Percentiles rank a stretch among this genome's conserved stretches.
Conservation (phyloP, 2,329 filamentous ascomycete species). For the Trichoderma polysporum region DNA sequence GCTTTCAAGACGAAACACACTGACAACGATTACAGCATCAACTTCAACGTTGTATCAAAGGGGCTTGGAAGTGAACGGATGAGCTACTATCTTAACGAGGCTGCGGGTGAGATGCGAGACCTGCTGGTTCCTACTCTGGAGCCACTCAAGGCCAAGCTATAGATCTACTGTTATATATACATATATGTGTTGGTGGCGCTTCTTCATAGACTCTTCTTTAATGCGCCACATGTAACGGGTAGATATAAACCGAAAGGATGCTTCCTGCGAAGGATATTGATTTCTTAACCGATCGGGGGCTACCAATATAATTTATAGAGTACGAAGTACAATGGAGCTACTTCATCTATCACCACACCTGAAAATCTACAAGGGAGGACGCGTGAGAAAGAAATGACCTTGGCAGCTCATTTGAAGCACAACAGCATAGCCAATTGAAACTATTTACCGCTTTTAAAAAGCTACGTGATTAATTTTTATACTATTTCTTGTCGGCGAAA, state of each 20-base stretch:
- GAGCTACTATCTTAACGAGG: constrained; percentile 95
- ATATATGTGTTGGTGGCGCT: background rate
- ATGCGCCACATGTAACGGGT: background rate
- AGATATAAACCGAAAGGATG: background rate
- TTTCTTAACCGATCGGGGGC: background rate
- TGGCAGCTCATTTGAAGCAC: too few species aligned
- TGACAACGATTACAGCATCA: constrained; percentile 59
- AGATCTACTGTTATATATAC: constrained; percentile 34
- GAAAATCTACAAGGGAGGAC: too few species aligned
- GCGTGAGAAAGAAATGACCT: too few species aligned
- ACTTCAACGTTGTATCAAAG: constrained; percentile 98
- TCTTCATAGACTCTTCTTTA: constrained; percentile 4
- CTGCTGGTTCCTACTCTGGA: constrained; percentile 79
- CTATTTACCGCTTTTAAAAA: too few species aligned
- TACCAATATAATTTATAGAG: background rate
- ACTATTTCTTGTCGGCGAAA: background rate
- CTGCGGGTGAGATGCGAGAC: constrained; percentile 84
- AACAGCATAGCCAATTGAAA: background rate
- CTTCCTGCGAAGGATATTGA: background rate
- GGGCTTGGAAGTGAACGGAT: constrained; percentile 85
- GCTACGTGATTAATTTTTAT: too few species aligned
- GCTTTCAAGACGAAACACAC: background rate
- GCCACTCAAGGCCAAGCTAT: constrained; percentile 83
- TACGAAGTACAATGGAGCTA: too few species aligned
- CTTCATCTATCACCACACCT: too few species aligned